Base-by-base conservation (phyloP, 2,329 filamentous ascomycete species). In the Thermothelomyces thermophilus region DNA sequence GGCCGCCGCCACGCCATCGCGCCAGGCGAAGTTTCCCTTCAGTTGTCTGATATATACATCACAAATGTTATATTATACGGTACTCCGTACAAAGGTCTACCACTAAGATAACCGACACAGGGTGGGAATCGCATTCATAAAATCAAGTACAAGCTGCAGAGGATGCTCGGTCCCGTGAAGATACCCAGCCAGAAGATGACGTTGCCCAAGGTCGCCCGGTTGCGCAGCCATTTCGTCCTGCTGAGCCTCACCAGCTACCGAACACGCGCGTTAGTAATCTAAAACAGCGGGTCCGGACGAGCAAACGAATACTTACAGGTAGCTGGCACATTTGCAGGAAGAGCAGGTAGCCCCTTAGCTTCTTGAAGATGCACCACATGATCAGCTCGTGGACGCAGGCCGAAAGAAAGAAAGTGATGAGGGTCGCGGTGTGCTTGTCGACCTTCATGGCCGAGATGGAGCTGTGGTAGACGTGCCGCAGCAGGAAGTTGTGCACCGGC, bases 301-400 rank as follows among this genome's bases (percentile, higher is more conserved):
- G 14, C 11, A 8, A 17, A 17, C 7, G 16, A 22, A 10, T 14
- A 66, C 71, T 39, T 59, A 75, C 73, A 30, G 86, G 86, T 39
- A 90, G 65, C 66, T 91, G 86, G 55, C 74, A 74, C 77, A 91
- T 81, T 64, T 90, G 86, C 60, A 86, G 66, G n/a, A 80, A 68
- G 19, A 90, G 76, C 40, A 90, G 67, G 59, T 90, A 90, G 0
- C 86, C 86, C 34, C 86, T 72, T 9, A 90, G 73, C 66, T 88
- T 89, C 65, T 84, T 84, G 65, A 90, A 90, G 30, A 90, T 73
- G 57, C 86, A 86, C 72, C 83, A 85, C 86, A 90, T 90, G 60
- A 89, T 76, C 40, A 90, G 69, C 65, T 90, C 86, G 60, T 90
- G 85, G 17, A 87, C 74, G 55, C 83, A 75, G 0, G 85, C 84